phyloP scores from a whole-genome alignment of 2,329 filamentous ascomycete species.

The Samsoniella hepiali region DNA sequence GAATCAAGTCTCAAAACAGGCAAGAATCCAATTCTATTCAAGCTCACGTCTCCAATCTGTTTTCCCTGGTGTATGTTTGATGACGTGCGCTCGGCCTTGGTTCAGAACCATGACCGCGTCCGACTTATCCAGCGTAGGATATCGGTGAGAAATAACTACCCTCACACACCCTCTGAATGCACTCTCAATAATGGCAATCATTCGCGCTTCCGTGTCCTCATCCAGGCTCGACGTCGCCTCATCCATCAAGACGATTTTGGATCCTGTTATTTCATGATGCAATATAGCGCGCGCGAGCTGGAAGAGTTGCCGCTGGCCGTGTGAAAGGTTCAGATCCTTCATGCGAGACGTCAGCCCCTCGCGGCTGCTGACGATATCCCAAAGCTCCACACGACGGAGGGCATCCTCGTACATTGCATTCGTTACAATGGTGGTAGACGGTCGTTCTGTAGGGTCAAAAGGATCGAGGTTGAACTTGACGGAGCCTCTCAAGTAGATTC shows the following conservation, averaged over 20 bases:
- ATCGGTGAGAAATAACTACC: not conserved
- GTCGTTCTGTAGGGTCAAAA: not conserved
- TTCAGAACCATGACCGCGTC: not conserved
- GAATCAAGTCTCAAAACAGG: no score
- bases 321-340: not conserved
- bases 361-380: not conserved
- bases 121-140: not conserved
- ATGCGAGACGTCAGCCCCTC: not conserved
- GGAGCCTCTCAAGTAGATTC: not conserved
- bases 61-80: not conserved
- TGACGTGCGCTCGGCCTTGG: not conserved
- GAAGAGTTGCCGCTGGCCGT: constrained; percentile 10
- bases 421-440: not conserved
- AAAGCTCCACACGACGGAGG: constrained; percentile 1
- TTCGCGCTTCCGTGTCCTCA: not conserved
- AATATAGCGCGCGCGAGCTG: constrained; percentile 9
- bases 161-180: not conserved
- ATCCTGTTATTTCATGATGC: not conserved
- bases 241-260: constrained; percentile 8
- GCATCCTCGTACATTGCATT: not conserved
- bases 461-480: constrained; percentile 12
- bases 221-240: constrained; percentile 5
- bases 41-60: not conserved
- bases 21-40: no score
- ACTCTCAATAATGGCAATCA: not conserved